Base-by-base conservation (phyloP, 139 green algal genomes). In the Picocystis salinarum region DNA sequence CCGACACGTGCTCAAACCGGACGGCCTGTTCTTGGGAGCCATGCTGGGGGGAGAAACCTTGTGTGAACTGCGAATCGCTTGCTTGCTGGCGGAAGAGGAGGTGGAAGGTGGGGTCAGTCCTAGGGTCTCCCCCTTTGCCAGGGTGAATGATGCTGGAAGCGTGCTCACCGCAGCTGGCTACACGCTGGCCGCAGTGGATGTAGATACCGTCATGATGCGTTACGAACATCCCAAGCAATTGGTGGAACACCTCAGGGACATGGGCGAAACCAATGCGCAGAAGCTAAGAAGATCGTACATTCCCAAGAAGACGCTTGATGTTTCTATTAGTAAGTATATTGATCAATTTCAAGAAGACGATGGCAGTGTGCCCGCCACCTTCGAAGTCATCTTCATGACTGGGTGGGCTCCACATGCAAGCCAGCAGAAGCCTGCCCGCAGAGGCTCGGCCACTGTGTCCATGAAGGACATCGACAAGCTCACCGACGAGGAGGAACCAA, bases 371-470 rank as follows among this genome's bases (percentile, higher is more conserved):
- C 55, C 61, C 7, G 67, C 41, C 30, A 76, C 67, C 23, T 76
- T 49, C 30, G 56, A 91, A 64, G 70, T 85, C 4, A 78, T 91
- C 4, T 91, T 78, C 54, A 74, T 91, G 64, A 87, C 77, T 13
- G 79, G 79, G 12, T 91, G 79, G 79, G 52, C 73, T 0, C 76
- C 79, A 18, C 33, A 69, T 22, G 39, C 54, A 4, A 48, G 18
- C 17, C 74, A 83, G 53, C 71, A 69, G 25, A 55, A 64, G 33
- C 34, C 79, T 2, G 50, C 64, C 2, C 45, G 59, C 39, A 44
- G 79, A 4, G 79, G 79, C 13, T 76, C 66, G 1, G 75, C 70
- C 9, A 85, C 67, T 2, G 52, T 74, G 0, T 76, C 59, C 1
- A 80, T 91, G 50, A 48, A 72, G 28, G 71, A 76, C 26, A n/a